These are phyloP conservation scores for Auricularia cornea DNA, from an alignment of 768 basidiomycete species.

Conservation along the genomic window DNA sequence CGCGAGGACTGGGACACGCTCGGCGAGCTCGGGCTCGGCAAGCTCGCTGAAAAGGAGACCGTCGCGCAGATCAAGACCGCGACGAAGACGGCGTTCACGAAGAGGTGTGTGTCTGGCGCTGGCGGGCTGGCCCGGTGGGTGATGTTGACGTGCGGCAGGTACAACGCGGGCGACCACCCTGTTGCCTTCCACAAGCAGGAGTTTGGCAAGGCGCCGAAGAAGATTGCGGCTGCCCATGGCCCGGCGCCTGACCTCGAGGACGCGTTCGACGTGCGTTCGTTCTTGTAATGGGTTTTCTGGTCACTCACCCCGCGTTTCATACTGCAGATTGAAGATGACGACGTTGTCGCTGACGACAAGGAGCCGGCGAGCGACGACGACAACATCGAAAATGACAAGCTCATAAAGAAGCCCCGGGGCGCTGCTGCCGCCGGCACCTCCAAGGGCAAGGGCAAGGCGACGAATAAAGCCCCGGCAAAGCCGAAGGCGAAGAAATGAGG, in stretches of 20 bases:
- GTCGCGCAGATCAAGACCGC: slow-evolving; percentile 77
- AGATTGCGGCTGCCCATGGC: slow-evolving; percentile 46
- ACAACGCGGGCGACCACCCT: slow-evolving; percentile 84
- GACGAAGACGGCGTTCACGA: slow-evolving; percentile 79
- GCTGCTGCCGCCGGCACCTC: background rate
- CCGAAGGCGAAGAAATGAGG: slow-evolving; percentile 2
- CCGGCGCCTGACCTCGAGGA: slow-evolving; percentile 89
- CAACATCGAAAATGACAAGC: slow-evolving; percentile 23
- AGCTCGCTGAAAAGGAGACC: slow-evolving; percentile 62
- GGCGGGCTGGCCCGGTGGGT: background rate
- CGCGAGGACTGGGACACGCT: slow-evolving; percentile 97
- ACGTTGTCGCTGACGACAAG: slow-evolving; percentile 32
- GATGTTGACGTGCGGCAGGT: slow-evolving; percentile 39
- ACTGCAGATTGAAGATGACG: slow-evolving; percentile 37
- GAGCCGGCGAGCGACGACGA: slow-evolving; percentile 16
- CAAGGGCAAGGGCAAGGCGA: slow-evolving; percentile 10
- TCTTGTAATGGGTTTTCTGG: background rate
- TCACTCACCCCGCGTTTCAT: background rate
- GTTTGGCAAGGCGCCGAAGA: slow-evolving; percentile 73
- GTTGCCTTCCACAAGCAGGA: slow-evolving; percentile 90
- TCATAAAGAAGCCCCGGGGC: slow-evolving; percentile 16
- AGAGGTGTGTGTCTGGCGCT: slow-evolving; percentile 45
- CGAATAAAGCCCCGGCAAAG: slow-evolving; percentile 3
- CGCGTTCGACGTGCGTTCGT: slow-evolving; percentile 61
- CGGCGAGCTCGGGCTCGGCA: slow-evolving; percentile 85